Evolutionary conservation across 176 grass and related monocot genomes (phyloP).

Genomic region (Oryza australiensis): DNA sequence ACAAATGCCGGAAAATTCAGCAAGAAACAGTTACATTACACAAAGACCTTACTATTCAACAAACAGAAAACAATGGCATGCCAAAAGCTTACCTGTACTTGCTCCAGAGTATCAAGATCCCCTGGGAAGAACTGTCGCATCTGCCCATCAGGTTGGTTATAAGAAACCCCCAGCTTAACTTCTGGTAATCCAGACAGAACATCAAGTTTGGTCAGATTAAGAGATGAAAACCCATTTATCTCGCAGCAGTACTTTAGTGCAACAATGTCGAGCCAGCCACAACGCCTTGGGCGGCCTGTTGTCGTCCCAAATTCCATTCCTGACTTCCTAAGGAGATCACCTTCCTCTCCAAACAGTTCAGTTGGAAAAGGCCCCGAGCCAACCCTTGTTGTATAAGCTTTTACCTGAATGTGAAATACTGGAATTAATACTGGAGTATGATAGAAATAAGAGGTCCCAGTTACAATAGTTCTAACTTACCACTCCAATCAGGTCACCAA

Average conservation of each 20-base stretch:
- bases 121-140: slow-evolving; percentile 63
- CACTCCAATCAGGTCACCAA: slow-evolving; percentile 80
- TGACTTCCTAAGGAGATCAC: slow-evolving; percentile 61
- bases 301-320: slow-evolving; percentile 85
- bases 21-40: neutral
- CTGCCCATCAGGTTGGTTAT: slow-evolving; percentile 52
- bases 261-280: slow-evolving; percentile 86
- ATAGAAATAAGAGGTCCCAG: neutral
- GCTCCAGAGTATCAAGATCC: slow-evolving; percentile 61
- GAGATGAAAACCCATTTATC: slow-evolving; percentile 77
- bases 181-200: slow-evolving; percentile 67
- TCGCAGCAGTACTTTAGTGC: slow-evolving; percentile 69
- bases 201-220: slow-evolving; percentile 89
- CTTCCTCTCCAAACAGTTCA: slow-evolving; percentile 69
- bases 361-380: slow-evolving; percentile 86
- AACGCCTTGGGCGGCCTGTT: slow-evolving; percentile 76
- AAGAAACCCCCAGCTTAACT: slow-evolving; percentile 68
- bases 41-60: neutral
- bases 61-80: slow-evolving; percentile 4
- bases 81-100: slow-evolving; percentile 60
- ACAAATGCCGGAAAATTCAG: neutral
- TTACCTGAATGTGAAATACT: slow-evolving; percentile 50
- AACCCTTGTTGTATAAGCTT: slow-evolving; percentile 83
- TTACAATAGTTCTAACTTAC: slow-evolving; percentile 46
- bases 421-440: too few species aligned